These are phyloP conservation scores for Prunus fruticosa DNA, from an alignment of 306 rosid genomes.

Conservation along the genomic window DNA sequence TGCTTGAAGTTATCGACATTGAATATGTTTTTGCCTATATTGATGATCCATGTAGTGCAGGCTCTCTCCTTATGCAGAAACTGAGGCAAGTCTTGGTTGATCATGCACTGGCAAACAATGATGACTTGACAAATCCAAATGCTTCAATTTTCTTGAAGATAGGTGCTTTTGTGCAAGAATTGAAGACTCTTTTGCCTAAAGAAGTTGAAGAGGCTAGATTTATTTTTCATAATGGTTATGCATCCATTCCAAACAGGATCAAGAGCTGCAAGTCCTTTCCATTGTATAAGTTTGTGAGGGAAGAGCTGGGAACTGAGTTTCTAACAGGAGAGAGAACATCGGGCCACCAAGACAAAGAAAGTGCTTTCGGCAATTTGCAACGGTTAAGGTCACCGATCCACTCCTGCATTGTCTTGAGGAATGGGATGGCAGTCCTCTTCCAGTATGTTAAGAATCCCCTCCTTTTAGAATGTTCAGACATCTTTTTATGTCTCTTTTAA, in stretches of 20 bases:
- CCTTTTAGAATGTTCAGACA: too few relatives aligned
- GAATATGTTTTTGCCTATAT: slow-evolving; percentile 15
- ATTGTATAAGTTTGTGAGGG: not conserved
- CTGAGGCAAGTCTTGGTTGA: slow-evolving; percentile 29
- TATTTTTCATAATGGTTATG: slow-evolving; percentile 29
- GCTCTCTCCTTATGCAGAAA: slow-evolving; percentile 39
- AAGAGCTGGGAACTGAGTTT: not conserved
- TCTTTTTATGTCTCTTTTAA: too few relatives aligned
- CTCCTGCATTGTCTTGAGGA: not conserved
- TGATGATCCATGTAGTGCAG: slow-evolving; percentile 35
- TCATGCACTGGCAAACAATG: slow-evolving; percentile 10
- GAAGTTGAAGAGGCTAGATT: slow-evolving; percentile 34
- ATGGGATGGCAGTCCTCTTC: not conserved
- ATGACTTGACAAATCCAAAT: slow-evolving; percentile 19
- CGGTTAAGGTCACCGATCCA: not conserved
- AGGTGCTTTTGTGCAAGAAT: slow-evolving; percentile 38
- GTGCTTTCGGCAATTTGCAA: not conserved
- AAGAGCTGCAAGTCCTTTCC: not conserved
- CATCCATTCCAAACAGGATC: slow-evolving; percentile 31
- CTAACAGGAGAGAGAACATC: not conserved
- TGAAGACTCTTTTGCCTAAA: slow-evolving; percentile 33
- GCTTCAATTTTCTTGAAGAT: slow-evolving; percentile 35
- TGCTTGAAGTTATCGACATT: not conserved
- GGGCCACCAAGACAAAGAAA: not conserved
- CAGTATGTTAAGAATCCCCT: not conserved